Evolutionary conservation across 1,284 basidiomycete genomes (phyloP).

Genomic region (Mycena citricolor): DNA sequence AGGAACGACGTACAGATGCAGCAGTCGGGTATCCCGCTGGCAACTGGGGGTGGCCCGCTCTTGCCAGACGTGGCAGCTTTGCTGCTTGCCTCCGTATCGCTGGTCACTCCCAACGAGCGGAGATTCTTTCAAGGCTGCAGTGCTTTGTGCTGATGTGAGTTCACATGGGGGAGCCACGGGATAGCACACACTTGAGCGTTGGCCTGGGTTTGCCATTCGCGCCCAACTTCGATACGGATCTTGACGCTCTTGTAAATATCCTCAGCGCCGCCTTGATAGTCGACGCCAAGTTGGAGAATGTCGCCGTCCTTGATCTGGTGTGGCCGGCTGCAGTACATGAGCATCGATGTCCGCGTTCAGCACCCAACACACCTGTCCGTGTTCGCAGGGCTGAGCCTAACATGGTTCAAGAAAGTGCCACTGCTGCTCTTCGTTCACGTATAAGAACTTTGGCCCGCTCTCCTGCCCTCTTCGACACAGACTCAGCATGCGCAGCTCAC

Average conservation of each 20-base stretch:
- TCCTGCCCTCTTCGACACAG: conserved; percentile 63
- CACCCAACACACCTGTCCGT: conserved; percentile 45
- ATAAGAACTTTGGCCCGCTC: conserved; percentile 68
- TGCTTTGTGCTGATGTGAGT: too few species aligned
- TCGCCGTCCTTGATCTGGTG: conserved; percentile 91
- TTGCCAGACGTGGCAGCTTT: conserved; percentile 27
- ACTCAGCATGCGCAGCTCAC: conserved; percentile 97
- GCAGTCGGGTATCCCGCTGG: conserved; percentile 78
- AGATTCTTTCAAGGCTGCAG: conserved; percentile 82
- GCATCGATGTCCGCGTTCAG: not conserved
- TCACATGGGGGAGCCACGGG: conserved; percentile 66
- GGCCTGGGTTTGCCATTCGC: conserved; percentile 86
- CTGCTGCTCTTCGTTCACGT: conserved; percentile 88
- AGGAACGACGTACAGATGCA: conserved; percentile 78
- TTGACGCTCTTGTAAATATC: conserved; percentile 98
- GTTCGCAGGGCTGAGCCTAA: conserved; percentile 83
- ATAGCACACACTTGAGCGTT: conserved; percentile 89
- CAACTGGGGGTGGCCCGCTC: conserved; percentile 35
- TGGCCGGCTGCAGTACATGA: conserved; percentile 40
- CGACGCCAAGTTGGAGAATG: conserved; percentile 93
- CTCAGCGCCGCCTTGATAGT: conserved; percentile 97
- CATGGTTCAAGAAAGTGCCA: conserved; percentile 96
- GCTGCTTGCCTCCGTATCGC: too few species aligned
- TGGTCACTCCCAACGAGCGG: conserved; percentile 60
- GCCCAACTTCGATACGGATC: conserved; percentile 88